A percentile compares a stretch with the other conserved stretches of the same genome.
phyloP scores from a whole-genome alignment of 164 flowering plant species.

The Protea cynaroides region DNA sequence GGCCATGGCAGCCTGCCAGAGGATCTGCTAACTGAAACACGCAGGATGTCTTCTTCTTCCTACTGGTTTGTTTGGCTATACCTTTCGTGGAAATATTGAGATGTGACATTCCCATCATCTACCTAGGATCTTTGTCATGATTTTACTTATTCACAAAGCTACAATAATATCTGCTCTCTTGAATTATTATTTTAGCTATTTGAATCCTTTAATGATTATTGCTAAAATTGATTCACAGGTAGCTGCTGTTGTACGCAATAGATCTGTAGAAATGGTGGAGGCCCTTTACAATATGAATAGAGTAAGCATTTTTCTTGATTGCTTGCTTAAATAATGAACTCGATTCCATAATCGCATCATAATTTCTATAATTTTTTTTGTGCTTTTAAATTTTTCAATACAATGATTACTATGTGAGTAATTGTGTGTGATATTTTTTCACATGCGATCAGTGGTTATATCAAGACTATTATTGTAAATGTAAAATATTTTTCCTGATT shows the following conservation, averaged over 20 bases:
- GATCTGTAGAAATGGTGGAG: conserved; percentile 90
- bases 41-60: too few species aligned
- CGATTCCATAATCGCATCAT: not conserved
- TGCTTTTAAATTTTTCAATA: not conserved
- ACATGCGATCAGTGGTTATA: too few species aligned
- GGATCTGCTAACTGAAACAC: too few species aligned
- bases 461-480: too few species aligned
- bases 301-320: conserved; percentile 33
- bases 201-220: conserved; percentile 10
- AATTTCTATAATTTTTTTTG: not conserved
- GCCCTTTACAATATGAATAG: conserved; percentile 86
- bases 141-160: not conserved
- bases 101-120: too few species aligned
- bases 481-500: too few species aligned
- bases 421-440: not conserved
- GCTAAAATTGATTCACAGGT: conserved; percentile 45
- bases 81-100: too few species aligned
- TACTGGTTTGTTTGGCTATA: too few species aligned
- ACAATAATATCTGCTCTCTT: not conserved
- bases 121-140: too few species aligned
- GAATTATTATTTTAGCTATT: not conserved
- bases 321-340: not conserved
- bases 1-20: too few species aligned
- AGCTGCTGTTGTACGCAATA: conserved; percentile 57
- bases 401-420: not conserved